phyloP scores from a whole-genome alignment of 129 eudicot species.

The Flaveria bidentis region DNA sequence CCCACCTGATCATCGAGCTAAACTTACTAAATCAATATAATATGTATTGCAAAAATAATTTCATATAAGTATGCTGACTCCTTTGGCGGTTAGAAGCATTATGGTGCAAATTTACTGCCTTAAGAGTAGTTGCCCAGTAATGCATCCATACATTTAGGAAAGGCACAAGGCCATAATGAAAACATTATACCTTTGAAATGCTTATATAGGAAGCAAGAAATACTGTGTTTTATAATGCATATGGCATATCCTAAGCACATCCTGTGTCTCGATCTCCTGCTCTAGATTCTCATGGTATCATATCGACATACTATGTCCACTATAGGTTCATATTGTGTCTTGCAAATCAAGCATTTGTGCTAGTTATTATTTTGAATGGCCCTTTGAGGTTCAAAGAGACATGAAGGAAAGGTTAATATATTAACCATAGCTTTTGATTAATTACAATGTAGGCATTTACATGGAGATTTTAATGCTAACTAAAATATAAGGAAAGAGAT shows the following conservation, averaged over 20 bases:
- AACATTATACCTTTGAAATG: background rate
- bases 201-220: background rate
- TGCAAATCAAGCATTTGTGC: background rate
- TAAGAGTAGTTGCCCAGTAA: background rate
- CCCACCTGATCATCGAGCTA: background rate
- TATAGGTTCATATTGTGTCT: background rate
- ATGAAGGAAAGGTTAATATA: background rate
- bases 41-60: background rate
- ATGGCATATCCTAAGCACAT: background rate
- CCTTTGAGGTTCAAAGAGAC: constrained; percentile 4
- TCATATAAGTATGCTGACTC: background rate
- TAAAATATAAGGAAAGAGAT: no score
- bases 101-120: background rate
- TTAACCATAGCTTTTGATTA: background rate
- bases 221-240: background rate
- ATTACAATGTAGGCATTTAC: background rate
- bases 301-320: background rate
- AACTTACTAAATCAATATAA: background rate
- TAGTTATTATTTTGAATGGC: background rate
- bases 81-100: background rate
- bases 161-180: background rate
- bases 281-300: background rate
- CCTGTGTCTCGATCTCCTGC: background rate
- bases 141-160: background rate
- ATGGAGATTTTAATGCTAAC: no score